Evolutionary conservation across 108 stramenopile species (phyloP), one percentile per base, ranked within the genome.

Genomic region (Skeletonema menzelii): DNA sequence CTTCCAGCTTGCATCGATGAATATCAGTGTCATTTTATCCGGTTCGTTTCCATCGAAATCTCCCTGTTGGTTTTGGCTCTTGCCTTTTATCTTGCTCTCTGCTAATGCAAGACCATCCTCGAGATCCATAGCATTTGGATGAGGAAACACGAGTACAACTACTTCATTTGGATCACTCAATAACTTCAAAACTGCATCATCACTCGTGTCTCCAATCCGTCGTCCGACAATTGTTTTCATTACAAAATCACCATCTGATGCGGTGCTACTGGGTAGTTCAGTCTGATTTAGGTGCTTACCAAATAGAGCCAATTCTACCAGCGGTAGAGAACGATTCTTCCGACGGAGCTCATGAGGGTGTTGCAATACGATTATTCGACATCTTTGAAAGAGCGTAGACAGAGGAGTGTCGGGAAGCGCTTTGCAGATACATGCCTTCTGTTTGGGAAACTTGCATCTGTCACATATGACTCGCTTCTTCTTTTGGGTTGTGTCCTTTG

Each of bases 1-100:
- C 49, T 89, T 87, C 92, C 92, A 94, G 28, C 90, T 90, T 3
- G 88, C 92, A 83, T 94, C 92, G 37, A 94, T 65, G 14, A 87
- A 80, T 15, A 94, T 19, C 1, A 94, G 26, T 1, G 74, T 67
- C 2, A 91, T 76, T 42, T 78, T 66, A 10, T 59, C 40, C 14
- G 31, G 32, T 15, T 15, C 6, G 27, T 58, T 65, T 38, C 19
- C 58, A 14, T 72, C 35, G 5, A 11, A 1, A 35, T 34, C 27
- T 26, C 15, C 32, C 15, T 55, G n/a, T 44, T 63, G 47, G 38
- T 17, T 38, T 47, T 80, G 30, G 8, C 72, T 63, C 1, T 20
- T 42, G 35, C 6, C 4, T 35, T 57, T 34, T 19, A 71, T 20
- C 20, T 60, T 47, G 38, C 68, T 40, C 58, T 77, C 76, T 46